Evolutionary conservation across 2,329 filamentous ascomycete species (phyloP), one percentile per base, ranked within the genome.

Genomic region (Amylocarpus encephaloides): DNA sequence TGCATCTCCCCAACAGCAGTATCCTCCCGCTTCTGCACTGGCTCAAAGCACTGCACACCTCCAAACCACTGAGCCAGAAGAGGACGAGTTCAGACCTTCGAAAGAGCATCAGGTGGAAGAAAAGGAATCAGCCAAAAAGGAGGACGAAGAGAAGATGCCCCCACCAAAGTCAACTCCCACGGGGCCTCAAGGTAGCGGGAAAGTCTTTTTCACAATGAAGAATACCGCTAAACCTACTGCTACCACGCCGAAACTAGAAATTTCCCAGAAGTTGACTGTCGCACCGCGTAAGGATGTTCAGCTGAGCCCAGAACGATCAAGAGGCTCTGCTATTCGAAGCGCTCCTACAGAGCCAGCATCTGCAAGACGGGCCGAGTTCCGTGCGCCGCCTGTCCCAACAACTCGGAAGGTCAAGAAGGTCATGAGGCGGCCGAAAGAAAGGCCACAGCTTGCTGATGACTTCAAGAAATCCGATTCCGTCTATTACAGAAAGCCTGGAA

Each of bases 121-220:
- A 61, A 74, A 61, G 18, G 59, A 58, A 15, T 47, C 79, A 55
- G 70, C 68, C 43, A 68, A 74, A 18, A 77, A 79, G 44, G 68
- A 72, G 46, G 68, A 70, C 43, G 64, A 69, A 18, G 74, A 78
- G 50, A 71, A 74, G 48, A 78, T 80, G 69, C 75, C 76, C 29
- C 77, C 77, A 16, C 74, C 79, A 10, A 77, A 78, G 50, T 72
- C 63, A n/a, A 65, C 70, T 11, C 71, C 75, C 32, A 69, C 71
- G 3, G 66, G 67, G 13, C 67, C 70, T 1, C 70, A 72, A 48
- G n/a, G n/a, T n/a, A 62, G 51, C 43, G 81, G 82, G 40, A 93
- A 92, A 69, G 94, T 96, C 63, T 94, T 89, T 66, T 97, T 97
- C 67, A 89, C 90, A 1, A 89, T 97, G 68, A 96, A 96, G 66